A percentile compares a stretch with the other conserved stretches of the same genome.
These are phyloP conservation scores for Candida xyloterini DNA, from an alignment of 805 yeast species.

Conservation along the genomic window DNA sequence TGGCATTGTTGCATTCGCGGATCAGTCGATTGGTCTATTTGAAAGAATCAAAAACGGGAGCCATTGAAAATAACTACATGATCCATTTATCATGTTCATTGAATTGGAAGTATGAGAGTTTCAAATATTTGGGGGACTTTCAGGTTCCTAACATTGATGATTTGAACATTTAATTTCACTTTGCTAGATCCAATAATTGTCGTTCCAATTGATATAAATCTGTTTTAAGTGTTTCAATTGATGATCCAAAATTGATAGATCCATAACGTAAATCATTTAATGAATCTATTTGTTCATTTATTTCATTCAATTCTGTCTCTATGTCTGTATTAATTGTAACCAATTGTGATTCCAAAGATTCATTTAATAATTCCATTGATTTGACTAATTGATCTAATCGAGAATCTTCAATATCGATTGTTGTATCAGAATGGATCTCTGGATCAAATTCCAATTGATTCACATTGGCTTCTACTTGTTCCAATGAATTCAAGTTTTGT, in stretches of 20 bases:
- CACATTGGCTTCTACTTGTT: slow-evolving; percentile 15
- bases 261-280: slow-evolving; percentile 32
- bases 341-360: slow-evolving; percentile 28
- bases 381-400: slow-evolving; percentile 18
- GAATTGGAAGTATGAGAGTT: slow-evolving; percentile 78
- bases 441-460: slow-evolving; percentile 11
- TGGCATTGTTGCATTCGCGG: slow-evolving; percentile 94
- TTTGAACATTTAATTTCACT: slow-evolving; percentile 22
- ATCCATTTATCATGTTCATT: slow-evolving; percentile 72
- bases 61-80: slow-evolving; percentile 58
- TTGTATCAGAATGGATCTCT: slow-evolving; percentile 7
- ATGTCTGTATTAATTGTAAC: slow-evolving; percentile 18
- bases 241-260: slow-evolving; percentile 18
- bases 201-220: slow-evolving; percentile 22
- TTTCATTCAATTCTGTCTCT: slow-evolving; percentile 16
- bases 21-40: slow-evolving; percentile 66
- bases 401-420: slow-evolving; percentile 14
- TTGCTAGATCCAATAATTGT: slow-evolving; percentile 7
- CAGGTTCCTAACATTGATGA: slow-evolving; percentile 26
- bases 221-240: slow-evolving; percentile 17
- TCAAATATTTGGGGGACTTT: slow-evolving; percentile 18
- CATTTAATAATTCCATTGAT: slow-evolving; percentile 29
- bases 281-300: slow-evolving; percentile 27
- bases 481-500: slow-evolving; percentile 15
- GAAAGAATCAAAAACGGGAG: slow-evolving; percentile 51